These are phyloP conservation scores for Ophiobolus disseminans DNA, from an alignment of 2,329 filamentous ascomycete genomes.

Conservation along the genomic window DNA sequence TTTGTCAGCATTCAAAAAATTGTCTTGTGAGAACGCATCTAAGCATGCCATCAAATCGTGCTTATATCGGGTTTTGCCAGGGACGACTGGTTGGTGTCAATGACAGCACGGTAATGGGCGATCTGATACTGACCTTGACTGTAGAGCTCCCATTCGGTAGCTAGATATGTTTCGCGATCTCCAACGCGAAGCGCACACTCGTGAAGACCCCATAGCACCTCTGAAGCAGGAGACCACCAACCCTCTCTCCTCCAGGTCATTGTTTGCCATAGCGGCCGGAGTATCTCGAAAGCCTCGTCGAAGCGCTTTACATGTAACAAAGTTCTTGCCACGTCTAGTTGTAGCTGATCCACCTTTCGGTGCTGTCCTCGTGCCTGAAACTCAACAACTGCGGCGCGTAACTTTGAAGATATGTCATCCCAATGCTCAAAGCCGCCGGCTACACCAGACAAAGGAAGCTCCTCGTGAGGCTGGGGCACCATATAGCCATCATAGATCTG, in stretches of 20 bases:
- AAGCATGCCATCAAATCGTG: slow-evolving; percentile 59
- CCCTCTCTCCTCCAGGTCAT: slow-evolving; percentile 66
- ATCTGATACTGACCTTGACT: slow-evolving; percentile 33
- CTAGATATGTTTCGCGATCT: slow-evolving; percentile 58
- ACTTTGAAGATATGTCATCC: slow-evolving; percentile 56
- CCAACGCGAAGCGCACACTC: slow-evolving; percentile 58
- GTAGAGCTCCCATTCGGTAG: slow-evolving; percentile 65
- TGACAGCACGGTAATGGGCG: neutral
- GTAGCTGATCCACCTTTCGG: slow-evolving; percentile 62
- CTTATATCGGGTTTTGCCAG: slow-evolving; percentile 42
- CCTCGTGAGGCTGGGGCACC: slow-evolving; percentile 64
- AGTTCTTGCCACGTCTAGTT: slow-evolving; percentile 63
- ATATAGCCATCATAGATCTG: slow-evolving; percentile 67
- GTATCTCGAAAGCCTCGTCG: slow-evolving; percentile 58
- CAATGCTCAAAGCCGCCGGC: slow-evolving; percentile 59
- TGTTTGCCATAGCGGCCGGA: slow-evolving; percentile 62
- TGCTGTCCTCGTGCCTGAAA: slow-evolving; percentile 61
- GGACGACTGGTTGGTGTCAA: slow-evolving; percentile 37
- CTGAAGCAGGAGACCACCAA: slow-evolving; percentile 65
- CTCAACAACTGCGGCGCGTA: slow-evolving; percentile 57
- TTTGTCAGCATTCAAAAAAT: slow-evolving; percentile 47
- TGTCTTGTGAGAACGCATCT: slow-evolving; percentile 43
- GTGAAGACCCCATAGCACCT: slow-evolving; percentile 61
- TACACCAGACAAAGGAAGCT: slow-evolving; percentile 55
- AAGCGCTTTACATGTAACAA: slow-evolving; percentile 59